Evolutionary conservation across 2,329 filamentous ascomycete genomes (phyloP), one percentile per base, ranked within the genome.

Genomic region (Venturia asperata): DNA sequence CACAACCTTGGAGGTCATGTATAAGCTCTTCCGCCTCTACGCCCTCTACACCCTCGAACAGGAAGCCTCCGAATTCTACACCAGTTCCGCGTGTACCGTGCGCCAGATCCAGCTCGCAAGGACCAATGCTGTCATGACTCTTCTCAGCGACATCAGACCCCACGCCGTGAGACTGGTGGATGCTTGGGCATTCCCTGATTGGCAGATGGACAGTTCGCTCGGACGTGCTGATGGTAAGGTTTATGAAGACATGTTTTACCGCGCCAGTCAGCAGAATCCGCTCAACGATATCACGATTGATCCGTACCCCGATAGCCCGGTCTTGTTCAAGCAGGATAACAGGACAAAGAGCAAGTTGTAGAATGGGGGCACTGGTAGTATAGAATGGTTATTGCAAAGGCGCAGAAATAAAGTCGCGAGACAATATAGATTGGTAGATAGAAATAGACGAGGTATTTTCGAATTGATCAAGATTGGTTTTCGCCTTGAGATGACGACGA

Each of bases 171-270:
- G 84, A 13, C 77, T 92, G 15, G 88, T 91, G 0, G 89, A 92
- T 71, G 80, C 86, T 0, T 92, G 89, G 89, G 83, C 84, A 67
- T 90, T 92, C 76, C 85, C 88, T 1, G 89, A 92, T 73, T 92
- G 87, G 87, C 87, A 90, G 70, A 81, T 92, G 1, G 88, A 92
- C 72, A 87, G 83, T 70, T 85, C 84, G 66, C 74, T 92, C 49
- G 89, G 89, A 1, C 80, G 88, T 1, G 84, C 83, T 58, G 89
- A 92, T 67, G 89, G 89, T n/a, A 87, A 87, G 70, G 89, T 91
- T 1, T 92, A 92, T 70, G 87, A 90, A 74, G 89, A 92, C 70
- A 81, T 92, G 79, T 92, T 91, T 77, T 79, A 86, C 71, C 78
- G 89, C 17, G 89, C 89, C 0, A 87, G 84, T 67, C 82, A 89